A percentile compares a stretch with the other conserved stretches of the same genome.
Conservation (phyloP, 345 rosid species). For the Bretschneidera sinensis region DNA sequence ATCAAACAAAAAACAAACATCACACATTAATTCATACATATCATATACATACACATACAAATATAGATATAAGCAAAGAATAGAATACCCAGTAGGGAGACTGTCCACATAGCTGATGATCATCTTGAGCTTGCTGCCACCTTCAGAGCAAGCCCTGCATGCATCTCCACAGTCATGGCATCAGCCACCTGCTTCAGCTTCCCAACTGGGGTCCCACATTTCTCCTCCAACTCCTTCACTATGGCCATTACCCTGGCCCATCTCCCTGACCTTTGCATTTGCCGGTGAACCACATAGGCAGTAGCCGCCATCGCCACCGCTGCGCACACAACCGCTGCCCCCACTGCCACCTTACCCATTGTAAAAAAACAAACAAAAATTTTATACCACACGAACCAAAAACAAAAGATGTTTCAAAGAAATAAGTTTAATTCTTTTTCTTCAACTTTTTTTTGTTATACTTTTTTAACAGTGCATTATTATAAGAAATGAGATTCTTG, state of each 20-base stretch:
- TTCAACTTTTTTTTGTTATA: not conserved
- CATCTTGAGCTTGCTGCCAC: constrained; percentile 98
- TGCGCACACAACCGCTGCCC: constrained; percentile 47
- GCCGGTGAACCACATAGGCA: constrained; percentile 55
- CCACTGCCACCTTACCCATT: constrained; percentile 48
- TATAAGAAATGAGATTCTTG: not conserved
- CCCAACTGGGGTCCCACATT: constrained; percentile 64
- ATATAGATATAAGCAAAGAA: not conserved
- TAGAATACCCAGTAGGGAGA: constrained; percentile 82
- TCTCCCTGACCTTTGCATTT: constrained; percentile 55
- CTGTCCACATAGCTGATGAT: constrained; percentile 87
- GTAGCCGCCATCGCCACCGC: constrained; percentile 54
- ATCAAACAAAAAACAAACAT: not conserved
- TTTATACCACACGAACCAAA: not conserved
- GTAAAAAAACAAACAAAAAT: not conserved
- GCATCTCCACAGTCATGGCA: constrained; percentile 99
- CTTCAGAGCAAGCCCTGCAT: constrained; percentile 98
- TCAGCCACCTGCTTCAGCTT: constrained; percentile 81
- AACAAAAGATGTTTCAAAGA: not conserved
- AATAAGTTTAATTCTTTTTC: not conserved
- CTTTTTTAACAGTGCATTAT: not conserved
- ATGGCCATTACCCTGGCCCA: constrained; percentile 74
- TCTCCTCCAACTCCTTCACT: constrained; percentile 64
- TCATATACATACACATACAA: constrained; percentile 4
- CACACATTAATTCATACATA: not conserved